Evolutionary conservation across 176 grass and related monocot species (phyloP), one percentile per base, ranked within the genome.

Genomic region (Phoenix dactylifera): DNA sequence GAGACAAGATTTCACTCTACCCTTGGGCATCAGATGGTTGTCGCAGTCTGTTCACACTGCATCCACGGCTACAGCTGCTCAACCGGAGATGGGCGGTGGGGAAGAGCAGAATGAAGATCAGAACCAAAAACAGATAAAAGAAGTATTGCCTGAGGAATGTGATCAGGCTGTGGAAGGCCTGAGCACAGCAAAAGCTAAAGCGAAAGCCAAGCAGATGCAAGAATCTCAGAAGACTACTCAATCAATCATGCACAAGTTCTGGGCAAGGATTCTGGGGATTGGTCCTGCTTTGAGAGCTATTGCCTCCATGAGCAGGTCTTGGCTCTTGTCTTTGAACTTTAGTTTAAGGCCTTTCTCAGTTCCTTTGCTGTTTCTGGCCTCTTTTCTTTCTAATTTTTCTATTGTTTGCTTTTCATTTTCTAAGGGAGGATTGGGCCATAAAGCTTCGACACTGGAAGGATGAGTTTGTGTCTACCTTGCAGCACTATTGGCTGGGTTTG

Each of bases 251-350:
- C 65, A 80, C 4, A 85, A 80, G 66, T 62, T 97, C 15, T 85
- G 84, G 87, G 80, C 87, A 55, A 83, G 20, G 20, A 51, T 97
- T 75, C 74, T 91, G 24, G 84, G 87, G 19, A 80, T 91, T 74
- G 93, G 84, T 17, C 84, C 92, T 72, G 86, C 87, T 55, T 60
- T 87, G 54, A 77, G 69, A 74, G 72, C 74, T 62, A 55, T 90
- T 78, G 80, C 83, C 90, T 90, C 87, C 25, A 91, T 88, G 83
- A 91, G 92, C 92, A 97, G 92, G 87, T 96, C 59, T 71, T 68
- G 29, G 16, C 57, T 52, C 39, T 35, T 23, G 20, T 75, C 29
- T 62, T 51, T 44, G 62, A 63, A 64, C 57, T 22, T 24, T 58
- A 64, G 66, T 63, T 54, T 75, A 50, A 18, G 58, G 9, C 26